Percentiles rank a stretch among this genome's conserved stretches.
Conservation (phyloP, 495 filamentous ascomycete species). For the Penicillium taxi region DNA sequence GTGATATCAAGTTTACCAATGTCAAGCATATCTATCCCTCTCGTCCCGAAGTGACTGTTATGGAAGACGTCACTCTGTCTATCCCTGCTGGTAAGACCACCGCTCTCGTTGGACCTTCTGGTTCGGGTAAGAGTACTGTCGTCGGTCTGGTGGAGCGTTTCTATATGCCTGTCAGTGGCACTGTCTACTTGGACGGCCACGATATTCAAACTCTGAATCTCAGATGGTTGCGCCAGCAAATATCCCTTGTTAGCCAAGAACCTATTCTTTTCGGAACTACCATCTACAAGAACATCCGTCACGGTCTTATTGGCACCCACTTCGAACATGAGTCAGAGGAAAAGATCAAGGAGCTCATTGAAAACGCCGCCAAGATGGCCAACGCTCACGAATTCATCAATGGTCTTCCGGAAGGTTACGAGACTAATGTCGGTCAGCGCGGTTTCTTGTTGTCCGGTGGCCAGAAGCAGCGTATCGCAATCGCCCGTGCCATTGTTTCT, state of each 20-base stretch:
- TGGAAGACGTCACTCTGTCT: constrained; percentile 68
- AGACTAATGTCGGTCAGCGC: constrained; percentile 92
- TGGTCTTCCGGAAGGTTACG: constrained; percentile 77
- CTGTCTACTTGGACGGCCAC: constrained; percentile 74
- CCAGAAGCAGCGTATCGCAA: constrained; percentile 90
- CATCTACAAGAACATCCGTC: constrained; percentile 77
- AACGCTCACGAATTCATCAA: constrained; percentile 91
- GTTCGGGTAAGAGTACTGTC: constrained; percentile 86
- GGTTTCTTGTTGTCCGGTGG: constrained; percentile 89
- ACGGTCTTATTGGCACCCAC: constrained; percentile 81
- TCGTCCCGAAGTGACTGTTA: constrained; percentile 77
- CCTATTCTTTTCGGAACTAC: constrained; percentile 64
- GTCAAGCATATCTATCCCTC: constrained; percentile 94
- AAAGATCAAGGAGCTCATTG: constrained; percentile 58
- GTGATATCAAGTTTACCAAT: constrained; percentile 71
- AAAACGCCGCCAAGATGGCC: constrained; percentile 77
- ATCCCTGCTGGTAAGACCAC: constrained; percentile 83
- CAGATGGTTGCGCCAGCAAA: constrained; percentile 84
- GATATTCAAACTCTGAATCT: constrained; percentile 77
- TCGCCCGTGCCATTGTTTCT: constrained; percentile 82
- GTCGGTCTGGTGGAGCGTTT: constrained; percentile 89
- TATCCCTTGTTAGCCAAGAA: constrained; percentile 84
- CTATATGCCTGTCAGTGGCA: constrained; percentile 77
- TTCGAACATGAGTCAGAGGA: constrained; percentile 60
- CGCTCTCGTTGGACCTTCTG: constrained; percentile 79